Conservation (phyloP, 257 asterid species). For the Gardenia jasminoides region DNA sequence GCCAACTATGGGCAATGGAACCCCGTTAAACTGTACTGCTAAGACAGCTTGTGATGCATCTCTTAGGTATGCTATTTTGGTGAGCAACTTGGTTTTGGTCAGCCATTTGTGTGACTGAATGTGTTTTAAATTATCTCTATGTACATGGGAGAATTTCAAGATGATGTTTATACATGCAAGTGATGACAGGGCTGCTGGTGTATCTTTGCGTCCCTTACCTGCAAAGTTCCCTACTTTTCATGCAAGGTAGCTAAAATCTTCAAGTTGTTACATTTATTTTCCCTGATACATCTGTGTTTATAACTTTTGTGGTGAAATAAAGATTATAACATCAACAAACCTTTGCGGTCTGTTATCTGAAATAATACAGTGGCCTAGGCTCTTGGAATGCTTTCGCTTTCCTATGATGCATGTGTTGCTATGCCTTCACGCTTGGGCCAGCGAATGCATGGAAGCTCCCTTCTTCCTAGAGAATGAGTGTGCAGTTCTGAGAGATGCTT, state of each 20-base stretch:
- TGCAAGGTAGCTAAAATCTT: slow-evolving; percentile 56
- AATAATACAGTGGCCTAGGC: slow-evolving; percentile 73
- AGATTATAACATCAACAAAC: neutral
- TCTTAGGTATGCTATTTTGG: slow-evolving; percentile 41
- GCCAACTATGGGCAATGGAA: slow-evolving; percentile 26
- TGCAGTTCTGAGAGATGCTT: slow-evolving; percentile 75
- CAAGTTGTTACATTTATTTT: neutral
- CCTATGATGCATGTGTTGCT: slow-evolving; percentile 92
- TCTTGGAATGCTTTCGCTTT: slow-evolving; percentile 68
- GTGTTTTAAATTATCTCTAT: slow-evolving; percentile 7
- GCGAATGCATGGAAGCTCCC: slow-evolving; percentile 72
- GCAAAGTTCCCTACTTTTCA: slow-evolving; percentile 78
- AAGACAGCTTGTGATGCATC: slow-evolving; percentile 39
- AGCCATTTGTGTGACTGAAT: neutral
- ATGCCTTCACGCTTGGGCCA: slow-evolving; percentile 92
- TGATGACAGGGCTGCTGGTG: slow-evolving; percentile 56
- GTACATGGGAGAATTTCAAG: neutral
- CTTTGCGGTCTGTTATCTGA: slow-evolving; percentile 21
- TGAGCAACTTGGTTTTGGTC: neutral
- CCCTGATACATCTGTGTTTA: neutral
- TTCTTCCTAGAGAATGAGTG: slow-evolving; percentile 82
- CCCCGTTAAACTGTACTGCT: slow-evolving; percentile 25
- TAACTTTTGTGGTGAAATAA: neutral
- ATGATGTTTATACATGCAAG: slow-evolving; percentile 9
- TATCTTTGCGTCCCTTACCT: slow-evolving; percentile 48